A percentile compares a stretch with the other conserved stretches of the same genome.
Conservation (phyloP, 78 protist genomes). For the Dictyostelium purpureum region DNA sequence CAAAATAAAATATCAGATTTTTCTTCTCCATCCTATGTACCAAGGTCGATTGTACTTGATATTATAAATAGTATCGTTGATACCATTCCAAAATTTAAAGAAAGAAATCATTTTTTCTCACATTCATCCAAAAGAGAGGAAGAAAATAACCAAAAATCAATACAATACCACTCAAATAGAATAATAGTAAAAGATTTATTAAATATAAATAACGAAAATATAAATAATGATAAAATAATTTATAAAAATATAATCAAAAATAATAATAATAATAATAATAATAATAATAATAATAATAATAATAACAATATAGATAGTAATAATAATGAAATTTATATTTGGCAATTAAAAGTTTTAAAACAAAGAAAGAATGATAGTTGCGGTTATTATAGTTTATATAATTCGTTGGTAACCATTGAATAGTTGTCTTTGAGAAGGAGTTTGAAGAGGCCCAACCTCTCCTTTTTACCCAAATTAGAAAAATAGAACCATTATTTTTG, state of each 20-base stretch:
- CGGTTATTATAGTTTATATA: constrained; percentile 71
- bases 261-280: neutral
- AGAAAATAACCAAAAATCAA: neutral
- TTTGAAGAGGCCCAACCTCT: neutral
- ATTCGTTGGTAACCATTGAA: constrained; percentile 15
- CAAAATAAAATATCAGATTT: neutral
- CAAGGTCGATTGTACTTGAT: neutral
- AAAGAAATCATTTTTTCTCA: constrained; percentile 11
- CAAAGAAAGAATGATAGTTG: constrained; percentile 75
- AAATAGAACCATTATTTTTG: constrained; percentile 42
- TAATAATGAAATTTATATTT: neutral
- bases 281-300: neutral
- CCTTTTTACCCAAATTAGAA: neutral
- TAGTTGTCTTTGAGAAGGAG: neutral
- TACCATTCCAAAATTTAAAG: neutral
- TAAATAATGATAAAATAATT: neutral
- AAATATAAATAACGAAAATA: neutral
- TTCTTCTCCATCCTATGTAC: neutral
- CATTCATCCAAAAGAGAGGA: neutral
- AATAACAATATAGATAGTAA: neutral
- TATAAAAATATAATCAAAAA: neutral
- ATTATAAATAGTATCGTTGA: neutral
- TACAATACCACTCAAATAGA: constrained; percentile 19
- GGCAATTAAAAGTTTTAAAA: constrained; percentile 67
- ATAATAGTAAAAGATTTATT: neutral